phyloP scores from a whole-genome alignment of 2,329 filamentous ascomycete genomes.

The Sordariomycetes sp. region DNA sequence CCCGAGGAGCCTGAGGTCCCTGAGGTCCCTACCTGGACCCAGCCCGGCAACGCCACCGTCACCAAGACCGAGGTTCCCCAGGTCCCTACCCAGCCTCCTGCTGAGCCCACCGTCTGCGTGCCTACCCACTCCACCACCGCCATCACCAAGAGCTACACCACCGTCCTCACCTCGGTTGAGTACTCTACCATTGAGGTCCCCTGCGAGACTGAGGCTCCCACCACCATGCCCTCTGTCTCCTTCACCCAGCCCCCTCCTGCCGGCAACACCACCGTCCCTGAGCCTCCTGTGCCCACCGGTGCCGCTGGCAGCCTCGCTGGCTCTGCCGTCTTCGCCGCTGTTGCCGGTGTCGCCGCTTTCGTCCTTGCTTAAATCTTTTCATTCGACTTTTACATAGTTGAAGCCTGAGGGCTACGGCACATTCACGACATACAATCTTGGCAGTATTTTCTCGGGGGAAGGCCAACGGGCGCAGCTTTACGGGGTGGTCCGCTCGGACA shows the following conservation, averaged over 20 bases:
- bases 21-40: slow-evolving; percentile 8
- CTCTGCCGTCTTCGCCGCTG: slow-evolving; percentile 45
- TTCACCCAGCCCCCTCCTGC: slow-evolving; percentile 16
- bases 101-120: slow-evolving; percentile 14
- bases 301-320: slow-evolving; percentile 44
- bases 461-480: too few relatives aligned
- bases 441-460: not conserved
- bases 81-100: slow-evolving; percentile 8
- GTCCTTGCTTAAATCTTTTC: slow-evolving; percentile 39
- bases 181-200: slow-evolving; percentile 37
- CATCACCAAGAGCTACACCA: slow-evolving; percentile 47
- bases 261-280: slow-evolving; percentile 20
- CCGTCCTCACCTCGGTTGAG: slow-evolving; percentile 44
- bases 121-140: slow-evolving; percentile 34
- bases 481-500: too few relatives aligned
- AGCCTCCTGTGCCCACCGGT: slow-evolving; percentile 32
- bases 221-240: slow-evolving; percentile 5
- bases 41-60: slow-evolving; percentile 7
- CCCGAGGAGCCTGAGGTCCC: slow-evolving; percentile 6
- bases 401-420: slow-evolving; percentile 5
- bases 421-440: slow-evolving; percentile 2
- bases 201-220: slow-evolving; percentile 10
- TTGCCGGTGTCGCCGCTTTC: slow-evolving; percentile 43
- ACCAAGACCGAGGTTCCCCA: slow-evolving; percentile 8
- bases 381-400: slow-evolving; percentile 5